Base-by-base conservation (phyloP, 371 early-diverging fungal species). In the Fennellomyces sp. region DNA sequence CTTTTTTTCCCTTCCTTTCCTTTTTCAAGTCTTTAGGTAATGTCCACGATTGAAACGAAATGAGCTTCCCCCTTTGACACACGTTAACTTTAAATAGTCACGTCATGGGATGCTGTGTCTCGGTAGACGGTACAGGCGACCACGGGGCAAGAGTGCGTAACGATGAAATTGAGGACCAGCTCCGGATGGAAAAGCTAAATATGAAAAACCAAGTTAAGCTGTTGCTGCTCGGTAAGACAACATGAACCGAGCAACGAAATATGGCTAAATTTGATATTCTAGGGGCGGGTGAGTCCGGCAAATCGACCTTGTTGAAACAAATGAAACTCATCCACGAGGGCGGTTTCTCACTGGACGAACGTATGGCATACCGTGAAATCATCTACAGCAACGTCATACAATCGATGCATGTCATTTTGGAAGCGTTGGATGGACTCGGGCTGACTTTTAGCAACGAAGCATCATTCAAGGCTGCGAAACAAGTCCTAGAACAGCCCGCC, bases 231-330 rank as follows among this genome's bases (percentile, higher is more conserved):
- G 97, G 96, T 94, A 82, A 68, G 33, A 21, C 11, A 19, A 52
- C 29, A 39, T 31, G 15, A 15, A 41, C 41, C 41, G 2, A 41
- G 41, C 41, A 41, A 41, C 21, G 41, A 8, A n/a, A n/a, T 51
- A 50, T 51, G 12, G 11, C 28, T 17, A 27, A 0, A 29, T 5
- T 15, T 31, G 26, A 29, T 30, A 17, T 30, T 15, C 45, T 49
- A 94, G 96, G 98, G 42, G 95, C 97, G 19, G 98, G 98, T 48
- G 98, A 97, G 79, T 96, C 97, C 1, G 98, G 98, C 27, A 97
- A 97, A 75, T 91, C 92, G 41, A 97, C 98, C 19, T 92, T 97
- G 57, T 75, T 97, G 35, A 97, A 97, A 72, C 97, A 97, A 69
- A 97, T 97, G 96, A 91, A 92, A 68, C 84, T 97, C 31, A 95